Base-by-base conservation (phyloP, 495 filamentous ascomycete genomes). In the Endocarpon pusillum region DNA sequence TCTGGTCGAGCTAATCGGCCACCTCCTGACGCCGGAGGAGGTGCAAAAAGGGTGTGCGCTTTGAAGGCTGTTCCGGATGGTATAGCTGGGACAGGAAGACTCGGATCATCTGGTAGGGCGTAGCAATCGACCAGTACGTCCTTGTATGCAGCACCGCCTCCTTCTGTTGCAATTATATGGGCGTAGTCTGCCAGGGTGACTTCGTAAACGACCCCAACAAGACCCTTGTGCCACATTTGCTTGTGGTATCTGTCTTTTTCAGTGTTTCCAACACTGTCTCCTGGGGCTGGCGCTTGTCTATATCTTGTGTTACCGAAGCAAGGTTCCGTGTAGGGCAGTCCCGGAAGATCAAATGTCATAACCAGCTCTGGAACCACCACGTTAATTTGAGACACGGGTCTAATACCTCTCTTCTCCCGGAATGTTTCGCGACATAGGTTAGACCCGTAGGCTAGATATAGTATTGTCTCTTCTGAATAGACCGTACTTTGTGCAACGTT, bases 371-470 rank as follows among this genome's bases (percentile, higher is more conserved):
- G 89, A 11, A 84, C 81, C 3, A 74, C 64, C 12, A 93, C 89
- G 46, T 80, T 77, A 42, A 86, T 51, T 37, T 75, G 62, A 28
- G 77, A 79, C 7, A 94, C 48, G 0, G 89, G 89, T 5, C 64
- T 69, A 48, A 96, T 84, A 39, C 75, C 76, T 9, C 85, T 74
- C 20, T 42, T 54, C 30, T 76, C 81, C 19, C 69, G 65, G 51
- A 96, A 94, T 1, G 78, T 84, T 45, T 75, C 51, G 12, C 74
- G 62, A 33, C 59, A 66, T 36, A 97, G 68, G 50, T 96, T 97
- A 32, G 85, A 92, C 41, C 89, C 89, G 44, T 97, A 97, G 24
- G 89, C 89, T 8, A 97, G 71, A 58, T 96, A 97, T 29, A 93
- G 66, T 32, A 93, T 61, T 2, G 81, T 82, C 18, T 62, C 35